Percentiles rank a stretch among this genome's conserved stretches.
Evolutionary conservation across 129 eudicot species (phyloP).

Genomic region (Escallonia herrerae): DNA sequence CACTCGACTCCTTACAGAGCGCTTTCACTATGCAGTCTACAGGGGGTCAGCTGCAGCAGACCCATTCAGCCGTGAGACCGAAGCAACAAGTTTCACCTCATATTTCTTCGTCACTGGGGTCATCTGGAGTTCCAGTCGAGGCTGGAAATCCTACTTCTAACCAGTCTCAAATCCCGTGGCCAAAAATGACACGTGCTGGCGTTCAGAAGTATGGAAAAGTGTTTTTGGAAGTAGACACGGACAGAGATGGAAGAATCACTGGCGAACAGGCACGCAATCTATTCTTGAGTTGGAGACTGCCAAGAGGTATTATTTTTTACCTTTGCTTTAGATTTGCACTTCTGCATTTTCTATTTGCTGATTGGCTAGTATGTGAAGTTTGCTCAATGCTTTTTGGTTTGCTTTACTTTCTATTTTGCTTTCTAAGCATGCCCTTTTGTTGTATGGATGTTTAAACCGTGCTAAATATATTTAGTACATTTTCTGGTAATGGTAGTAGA

Average conservation of each 20-base stretch:
- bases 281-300: slow-evolving; percentile 93
- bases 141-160: slow-evolving; percentile 33
- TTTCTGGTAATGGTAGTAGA: too few species aligned
- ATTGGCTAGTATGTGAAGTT: not conserved
- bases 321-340: not conserved
- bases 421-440: not conserved
- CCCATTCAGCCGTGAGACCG: slow-evolving; percentile 35
- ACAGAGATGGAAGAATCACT: slow-evolving; percentile 89
- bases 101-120: slow-evolving; percentile 26
- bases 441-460: too few species aligned
- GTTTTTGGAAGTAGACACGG: slow-evolving; percentile 81
- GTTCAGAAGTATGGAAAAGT: slow-evolving; percentile 85
- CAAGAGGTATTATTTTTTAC: slow-evolving; percentile 49
- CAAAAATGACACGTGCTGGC: slow-evolving; percentile 84
- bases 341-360: not conserved
- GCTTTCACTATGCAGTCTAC: slow-evolving; percentile 58
- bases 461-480: too few species aligned
- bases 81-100: slow-evolving; percentile 58
- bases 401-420: not conserved
- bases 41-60: slow-evolving; percentile 37
- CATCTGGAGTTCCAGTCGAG: slow-evolving; percentile 42
- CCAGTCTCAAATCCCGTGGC: slow-evolving; percentile 71
- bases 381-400: not conserved
- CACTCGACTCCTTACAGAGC: slow-evolving; percentile 56
- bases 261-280: slow-evolving; percentile 86